Base-by-base conservation (phyloP, 192 early-diverging fungal species). In the Thamnidium elegans region DNA sequence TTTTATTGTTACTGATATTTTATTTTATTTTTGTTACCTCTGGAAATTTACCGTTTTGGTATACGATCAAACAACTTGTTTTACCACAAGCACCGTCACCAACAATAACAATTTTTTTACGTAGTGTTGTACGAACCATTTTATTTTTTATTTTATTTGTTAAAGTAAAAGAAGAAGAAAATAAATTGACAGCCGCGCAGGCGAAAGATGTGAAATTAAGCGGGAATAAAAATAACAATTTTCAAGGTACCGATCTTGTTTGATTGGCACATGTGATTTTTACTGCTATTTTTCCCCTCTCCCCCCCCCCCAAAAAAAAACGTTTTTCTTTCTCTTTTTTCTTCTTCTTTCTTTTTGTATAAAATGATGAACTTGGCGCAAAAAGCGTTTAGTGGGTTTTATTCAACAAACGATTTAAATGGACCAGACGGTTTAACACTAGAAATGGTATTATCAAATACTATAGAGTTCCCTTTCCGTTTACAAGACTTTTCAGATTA, bases 401-500 rank as follows among this genome's bases (percentile, higher is more conserved):
- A 34, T 34, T 19, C n/a, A 19, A 34, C 54, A 30, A 34, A 39
- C 31, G 26, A 26, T 1, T 19, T 55, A 34, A 36, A 55, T 34
- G 34, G 47, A 7, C 50, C 46, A 8, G 51, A 62, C 19, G 61
- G 63, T 50, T 54, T 69, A 11, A 69, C 63, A 21, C 50, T 74
- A 11, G 54, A 62, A 39, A 58, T 62, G 30, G 63, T 74, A 10
- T 31, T 74, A 3, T 45, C 64, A 2, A 58, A 69, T 58, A 58
- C 52, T 58, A 58, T 67, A 10, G 50, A 55, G 1, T 51, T 51
- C 39, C 65, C 58, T 0, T 75, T 67, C 30, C 65, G 69, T 1
- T 52, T 75, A 11, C 45, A 20, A 14, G 36, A 20, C 14, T 58
- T 58, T 15, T 44, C 36, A 2, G 7, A 14, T 0, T 58, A 44